A percentile compares a stretch with the other conserved stretches of the same genome.
Conservation (phyloP, 164 flowering plant species). For the grape (Vitis vinifera) region DNA sequence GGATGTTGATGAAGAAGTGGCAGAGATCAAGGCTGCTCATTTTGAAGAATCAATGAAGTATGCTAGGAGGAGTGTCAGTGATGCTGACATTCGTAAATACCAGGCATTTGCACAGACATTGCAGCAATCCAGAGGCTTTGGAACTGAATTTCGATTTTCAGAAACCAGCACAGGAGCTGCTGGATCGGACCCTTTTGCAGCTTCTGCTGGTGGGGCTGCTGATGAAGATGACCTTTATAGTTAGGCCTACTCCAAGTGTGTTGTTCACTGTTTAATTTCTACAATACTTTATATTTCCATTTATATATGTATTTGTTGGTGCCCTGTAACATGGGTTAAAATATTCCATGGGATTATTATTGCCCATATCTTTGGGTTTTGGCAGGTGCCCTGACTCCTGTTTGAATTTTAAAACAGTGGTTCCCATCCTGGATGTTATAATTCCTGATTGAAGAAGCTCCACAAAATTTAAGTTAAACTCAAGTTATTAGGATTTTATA, state of each 20-base stretch:
- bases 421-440: background rate
- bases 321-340: background rate
- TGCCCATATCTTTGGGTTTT: background rate
- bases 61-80: conserved; percentile 83
- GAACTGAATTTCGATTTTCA: conserved; percentile 66
- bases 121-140: conserved; percentile 87
- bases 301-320: background rate
- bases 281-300: background rate
- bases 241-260: conserved; percentile 18
- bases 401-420: background rate
- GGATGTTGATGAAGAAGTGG: conserved; percentile 77
- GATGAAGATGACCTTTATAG: conserved; percentile 76
- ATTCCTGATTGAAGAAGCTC: background rate
- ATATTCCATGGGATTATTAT: background rate
- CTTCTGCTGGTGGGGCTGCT: conserved; percentile 53
- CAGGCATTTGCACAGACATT: conserved; percentile 85
- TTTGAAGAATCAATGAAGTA: conserved; percentile 89
- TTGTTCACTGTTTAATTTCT: background rate
- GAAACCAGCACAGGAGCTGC: conserved; percentile 38
- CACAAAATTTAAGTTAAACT: background rate
- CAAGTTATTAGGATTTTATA: background rate
- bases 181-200: conserved; percentile 57
- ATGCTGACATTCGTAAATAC: conserved; percentile 84
- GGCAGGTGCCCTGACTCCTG: background rate
- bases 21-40: conserved; percentile 75